Evolutionary conservation across 768 basidiomycete species (phyloP).

Genomic region (Phanerochaete sordida): DNA sequence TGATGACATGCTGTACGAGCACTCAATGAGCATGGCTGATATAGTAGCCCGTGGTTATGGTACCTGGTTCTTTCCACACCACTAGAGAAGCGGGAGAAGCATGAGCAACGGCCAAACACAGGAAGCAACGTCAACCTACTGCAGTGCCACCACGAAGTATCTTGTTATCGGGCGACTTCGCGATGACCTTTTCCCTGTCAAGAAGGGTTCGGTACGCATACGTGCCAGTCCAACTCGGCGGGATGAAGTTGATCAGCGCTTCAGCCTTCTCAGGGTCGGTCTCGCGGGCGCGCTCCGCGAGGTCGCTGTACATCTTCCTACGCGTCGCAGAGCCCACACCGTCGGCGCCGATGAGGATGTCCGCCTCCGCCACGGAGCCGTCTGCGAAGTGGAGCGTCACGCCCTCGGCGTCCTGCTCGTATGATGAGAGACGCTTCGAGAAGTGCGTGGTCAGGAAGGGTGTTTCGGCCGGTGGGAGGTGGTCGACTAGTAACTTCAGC

Average conservation of each 20-base stretch:
- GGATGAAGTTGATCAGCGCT: neutral
- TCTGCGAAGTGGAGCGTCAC: conserved; percentile 21
- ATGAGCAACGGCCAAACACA: neutral
- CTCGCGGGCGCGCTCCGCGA: neutral
- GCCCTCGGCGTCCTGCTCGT: neutral
- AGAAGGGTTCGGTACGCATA: neutral
- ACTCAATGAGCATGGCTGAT: no score
- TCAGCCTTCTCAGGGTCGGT: neutral
- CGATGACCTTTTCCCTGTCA: neutral
- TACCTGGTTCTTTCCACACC: neutral
- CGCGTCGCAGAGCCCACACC: conserved; percentile 21
- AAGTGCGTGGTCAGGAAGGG: neutral
- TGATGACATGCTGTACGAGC: neutral
- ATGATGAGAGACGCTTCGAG: conserved; percentile 16
- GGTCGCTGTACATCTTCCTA: neutral
- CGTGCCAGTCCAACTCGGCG: neutral
- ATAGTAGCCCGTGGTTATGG: no score
- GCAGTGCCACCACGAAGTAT: neutral
- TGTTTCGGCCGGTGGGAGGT: neutral
- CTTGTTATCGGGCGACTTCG: neutral
- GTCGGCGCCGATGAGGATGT: conserved; percentile 24
- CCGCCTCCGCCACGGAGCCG: conserved; percentile 20
- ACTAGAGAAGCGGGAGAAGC: neutral
- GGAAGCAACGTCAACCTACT: neutral
- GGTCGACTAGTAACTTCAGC: neutral